Conservation (phyloP, 2,329 filamentous ascomycete species). For the Alternaria viburni region DNA sequence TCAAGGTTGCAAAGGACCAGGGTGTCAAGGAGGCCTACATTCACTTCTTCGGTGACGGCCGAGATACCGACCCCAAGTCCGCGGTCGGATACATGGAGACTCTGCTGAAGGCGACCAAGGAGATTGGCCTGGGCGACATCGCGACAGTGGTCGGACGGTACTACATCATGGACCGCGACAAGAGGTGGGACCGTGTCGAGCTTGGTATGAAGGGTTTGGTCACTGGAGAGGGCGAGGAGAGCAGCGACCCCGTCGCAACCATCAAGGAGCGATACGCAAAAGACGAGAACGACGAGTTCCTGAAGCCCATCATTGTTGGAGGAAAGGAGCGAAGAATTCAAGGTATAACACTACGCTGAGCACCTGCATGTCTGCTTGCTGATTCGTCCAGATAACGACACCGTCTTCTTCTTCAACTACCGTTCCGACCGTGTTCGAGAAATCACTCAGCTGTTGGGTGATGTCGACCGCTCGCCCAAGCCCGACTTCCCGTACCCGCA, state of each 20-base stretch:
- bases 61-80: constrained; percentile 97
- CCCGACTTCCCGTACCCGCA: constrained; percentile 95
- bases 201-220: constrained; percentile 86
- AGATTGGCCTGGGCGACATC: constrained; percentile 85
- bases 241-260: constrained; percentile 81
- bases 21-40: constrained; percentile 91
- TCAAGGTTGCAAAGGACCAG: constrained; percentile 88
- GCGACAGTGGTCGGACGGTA: constrained; percentile 94
- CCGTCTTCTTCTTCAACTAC: constrained; percentile 99
- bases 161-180: constrained; percentile 99
- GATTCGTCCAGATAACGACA: constrained; percentile 74
- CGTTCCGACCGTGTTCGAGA: constrained; percentile 96
- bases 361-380: constrained; percentile 37
- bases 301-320: constrained; percentile 95
- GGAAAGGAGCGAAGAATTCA: constrained; percentile 86
- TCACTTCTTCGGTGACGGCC: constrained; percentile 98
- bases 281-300: constrained; percentile 93
- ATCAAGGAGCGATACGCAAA: constrained; percentile 88
- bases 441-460: constrained; percentile 91
- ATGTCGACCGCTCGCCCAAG: constrained; percentile 86
- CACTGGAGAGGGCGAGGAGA: constrained; percentile 84
- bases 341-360: constrained; percentile 57
- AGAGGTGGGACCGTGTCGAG: constrained; percentile 97
- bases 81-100: constrained; percentile 86
- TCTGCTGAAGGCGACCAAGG: constrained; percentile 78